A percentile compares a stretch with the other conserved stretches of the same genome.
phyloP scores from a whole-genome alignment of 495 filamentous ascomycete genomes.

The Penicillium daleae region DNA sequence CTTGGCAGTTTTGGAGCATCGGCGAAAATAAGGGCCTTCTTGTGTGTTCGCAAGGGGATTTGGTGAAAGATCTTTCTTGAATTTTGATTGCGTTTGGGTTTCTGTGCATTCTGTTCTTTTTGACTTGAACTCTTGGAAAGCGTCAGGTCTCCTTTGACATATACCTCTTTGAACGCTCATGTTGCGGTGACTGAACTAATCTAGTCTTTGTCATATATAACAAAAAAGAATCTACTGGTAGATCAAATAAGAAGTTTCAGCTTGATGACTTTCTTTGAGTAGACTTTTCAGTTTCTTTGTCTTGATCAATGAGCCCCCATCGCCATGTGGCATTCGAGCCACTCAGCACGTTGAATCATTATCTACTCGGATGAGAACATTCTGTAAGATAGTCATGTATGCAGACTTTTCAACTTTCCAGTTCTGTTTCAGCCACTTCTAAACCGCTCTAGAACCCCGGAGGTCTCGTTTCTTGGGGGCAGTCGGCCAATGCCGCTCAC shows the following conservation, averaged over 20 bases:
- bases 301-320: background rate
- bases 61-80: background rate
- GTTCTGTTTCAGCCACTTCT: background rate
- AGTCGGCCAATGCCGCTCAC: constrained; percentile 7
- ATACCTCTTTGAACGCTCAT: constrained; percentile 18
- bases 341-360: background rate
- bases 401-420: background rate
- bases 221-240: constrained; percentile 2
- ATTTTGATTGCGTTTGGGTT: constrained; percentile 1
- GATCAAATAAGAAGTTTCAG: background rate
- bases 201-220: background rate
- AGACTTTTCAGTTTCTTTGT: background rate
- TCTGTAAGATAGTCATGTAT: background rate
- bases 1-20: constrained; percentile 5
- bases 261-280: background rate
- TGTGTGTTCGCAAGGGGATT: constrained; percentile 11
- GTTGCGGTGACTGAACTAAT: constrained; percentile 2
- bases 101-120: no score
- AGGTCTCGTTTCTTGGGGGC: background rate
- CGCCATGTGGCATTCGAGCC: background rate
- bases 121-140: constrained; percentile 11
- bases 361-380: background rate
- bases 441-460: background rate
- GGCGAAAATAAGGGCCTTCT: background rate
- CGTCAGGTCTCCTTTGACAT: constrained; percentile 13